phyloP scores from a whole-genome alignment of 805 yeast species.

The Yamadazyma olivae region DNA sequence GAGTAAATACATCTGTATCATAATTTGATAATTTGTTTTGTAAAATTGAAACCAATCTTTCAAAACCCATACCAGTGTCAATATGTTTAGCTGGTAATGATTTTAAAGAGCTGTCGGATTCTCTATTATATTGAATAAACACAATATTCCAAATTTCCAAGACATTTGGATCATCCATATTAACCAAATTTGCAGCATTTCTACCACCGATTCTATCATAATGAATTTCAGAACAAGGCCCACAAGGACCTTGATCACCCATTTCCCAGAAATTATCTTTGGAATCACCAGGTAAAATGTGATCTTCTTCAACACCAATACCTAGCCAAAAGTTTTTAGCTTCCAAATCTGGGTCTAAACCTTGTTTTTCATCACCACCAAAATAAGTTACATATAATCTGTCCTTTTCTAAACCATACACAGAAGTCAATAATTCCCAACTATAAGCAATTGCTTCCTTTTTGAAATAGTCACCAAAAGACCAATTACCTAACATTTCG shows the following conservation, averaged over 20 bases:
- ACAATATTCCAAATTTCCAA: slow-evolving; percentile 98
- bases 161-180: slow-evolving; percentile 97
- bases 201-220: slow-evolving; percentile 98
- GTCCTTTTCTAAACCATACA: slow-evolving; percentile 73
- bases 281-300: slow-evolving; percentile 86
- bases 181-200: slow-evolving; percentile 87
- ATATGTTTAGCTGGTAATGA: slow-evolving; percentile 91
- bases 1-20: slow-evolving; percentile 95
- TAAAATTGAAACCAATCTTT: slow-evolving; percentile 90
- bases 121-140: slow-evolving; percentile 95
- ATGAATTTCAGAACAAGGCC: slow-evolving; percentile 98
- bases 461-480: slow-evolving; percentile 98
- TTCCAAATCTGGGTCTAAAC: slow-evolving; percentile 90
- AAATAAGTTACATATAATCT: slow-evolving; percentile 94
- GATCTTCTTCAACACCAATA: slow-evolving; percentile 88
- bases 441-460: slow-evolving; percentile 85
- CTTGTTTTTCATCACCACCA: slow-evolving; percentile 83
- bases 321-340: slow-evolving; percentile 84
- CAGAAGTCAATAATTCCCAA: slow-evolving; percentile 88
- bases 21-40: slow-evolving; percentile 92
- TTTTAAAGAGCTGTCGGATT: slow-evolving; percentile 74
- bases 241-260: slow-evolving; percentile 99
- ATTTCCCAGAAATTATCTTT: slow-evolving; percentile 99
- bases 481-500: slow-evolving; percentile 99
- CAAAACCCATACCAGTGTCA: slow-evolving; percentile 99